A percentile compares a stretch with the other conserved stretches of the same genome.
These are phyloP conservation scores for Septoria petroselini DNA, from an alignment of 2,329 filamentous ascomycete genomes.

Conservation along the genomic window DNA sequence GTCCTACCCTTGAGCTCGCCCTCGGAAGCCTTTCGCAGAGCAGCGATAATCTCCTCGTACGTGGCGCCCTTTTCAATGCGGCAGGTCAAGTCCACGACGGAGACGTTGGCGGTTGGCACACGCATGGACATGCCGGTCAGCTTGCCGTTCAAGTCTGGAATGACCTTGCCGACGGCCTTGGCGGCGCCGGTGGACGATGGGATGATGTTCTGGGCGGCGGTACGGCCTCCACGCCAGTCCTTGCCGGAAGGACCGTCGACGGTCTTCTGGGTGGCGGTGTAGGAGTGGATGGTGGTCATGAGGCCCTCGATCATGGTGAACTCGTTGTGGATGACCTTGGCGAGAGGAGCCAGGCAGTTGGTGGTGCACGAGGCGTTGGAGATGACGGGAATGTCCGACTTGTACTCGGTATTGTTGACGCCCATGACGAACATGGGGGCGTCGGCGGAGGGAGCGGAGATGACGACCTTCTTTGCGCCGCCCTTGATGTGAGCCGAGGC, in stretches of 20 bases:
- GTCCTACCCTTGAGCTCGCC: conserved; percentile 77
- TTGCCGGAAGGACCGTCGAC: conserved; percentile 96
- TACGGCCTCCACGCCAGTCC: conserved; percentile 99
- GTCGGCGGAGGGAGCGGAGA: conserved; percentile 88
- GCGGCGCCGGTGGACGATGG: conserved; percentile 98
- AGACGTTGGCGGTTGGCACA: conserved; percentile 98
- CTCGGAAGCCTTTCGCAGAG: conserved; percentile 79
- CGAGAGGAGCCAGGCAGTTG: conserved; percentile 98
- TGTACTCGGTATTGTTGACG: conserved; percentile 95
- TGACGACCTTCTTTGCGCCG: conserved; percentile 89
- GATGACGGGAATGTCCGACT: conserved; percentile 84
- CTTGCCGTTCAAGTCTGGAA: conserved; percentile 96
- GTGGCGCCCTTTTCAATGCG: conserved; percentile 85
- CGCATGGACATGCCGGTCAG: conserved; percentile 99
- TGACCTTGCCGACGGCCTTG: conserved; percentile 99
- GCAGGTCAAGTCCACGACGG: conserved; percentile 94
- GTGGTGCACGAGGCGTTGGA: conserved; percentile 99
- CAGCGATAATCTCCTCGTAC: conserved; percentile 90
- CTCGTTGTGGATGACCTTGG: conserved; percentile 99
- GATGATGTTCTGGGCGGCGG: conserved; percentile 99
- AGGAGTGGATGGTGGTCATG: conserved; percentile 99
- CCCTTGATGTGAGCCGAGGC: conserved; percentile 90
- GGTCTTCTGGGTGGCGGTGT: conserved; percentile 99
- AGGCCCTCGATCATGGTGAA: conserved; percentile 96
- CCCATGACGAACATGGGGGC: conserved; percentile 99